phyloP scores from a whole-genome alignment of 2,329 filamentous ascomycete genomes.

The Pseudocercospora eumusae region DNA sequence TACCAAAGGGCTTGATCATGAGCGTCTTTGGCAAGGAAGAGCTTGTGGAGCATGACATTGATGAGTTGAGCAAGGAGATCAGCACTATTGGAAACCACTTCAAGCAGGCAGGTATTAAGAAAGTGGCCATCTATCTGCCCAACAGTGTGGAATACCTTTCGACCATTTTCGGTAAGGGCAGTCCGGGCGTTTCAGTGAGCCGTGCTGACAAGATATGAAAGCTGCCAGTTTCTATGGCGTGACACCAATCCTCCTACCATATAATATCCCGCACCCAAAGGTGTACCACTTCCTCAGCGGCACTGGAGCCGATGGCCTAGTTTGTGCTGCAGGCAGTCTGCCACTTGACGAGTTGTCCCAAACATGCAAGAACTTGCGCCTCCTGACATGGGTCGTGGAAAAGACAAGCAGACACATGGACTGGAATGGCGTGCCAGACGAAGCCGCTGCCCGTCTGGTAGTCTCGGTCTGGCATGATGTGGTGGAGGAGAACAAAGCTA shows the following conservation, averaged over 20 bases:
- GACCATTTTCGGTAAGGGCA: conserved; percentile 66
- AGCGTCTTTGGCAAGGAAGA: conserved; percentile 77
- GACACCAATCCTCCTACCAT: conserved; percentile 81
- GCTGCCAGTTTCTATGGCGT: conserved; percentile 88
- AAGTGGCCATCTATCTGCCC: conserved; percentile 85
- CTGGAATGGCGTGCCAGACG: conserved; percentile 85
- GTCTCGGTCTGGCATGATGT: conserved; percentile 94
- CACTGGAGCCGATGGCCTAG: conserved; percentile 74
- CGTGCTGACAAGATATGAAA: conserved; percentile 35
- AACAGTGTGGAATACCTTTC: conserved; percentile 89
- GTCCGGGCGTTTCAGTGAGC: neutral
- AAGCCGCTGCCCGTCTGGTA: conserved; percentile 71
- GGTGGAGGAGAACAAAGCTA: conserved; percentile 66
- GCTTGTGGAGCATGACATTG: conserved; percentile 68
- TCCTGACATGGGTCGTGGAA: conserved; percentile 90
- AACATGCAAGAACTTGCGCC: conserved; percentile 68
- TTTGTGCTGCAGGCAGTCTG: conserved; percentile 84
- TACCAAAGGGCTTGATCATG: conserved; percentile 69
- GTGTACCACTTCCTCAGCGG: conserved; percentile 71
- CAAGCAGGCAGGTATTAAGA: conserved; percentile 66
- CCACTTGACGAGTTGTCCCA: conserved; percentile 73
- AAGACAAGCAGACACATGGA: conserved; percentile 89
- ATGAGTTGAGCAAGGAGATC: conserved; percentile 80
- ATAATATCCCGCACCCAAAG: conserved; percentile 69
- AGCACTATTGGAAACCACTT: conserved; percentile 79